A percentile compares a stretch with the other conserved stretches of the same genome.
Conservation (phyloP, 148 eudicot genomes). For the Amaranthus cruentus region DNA sequence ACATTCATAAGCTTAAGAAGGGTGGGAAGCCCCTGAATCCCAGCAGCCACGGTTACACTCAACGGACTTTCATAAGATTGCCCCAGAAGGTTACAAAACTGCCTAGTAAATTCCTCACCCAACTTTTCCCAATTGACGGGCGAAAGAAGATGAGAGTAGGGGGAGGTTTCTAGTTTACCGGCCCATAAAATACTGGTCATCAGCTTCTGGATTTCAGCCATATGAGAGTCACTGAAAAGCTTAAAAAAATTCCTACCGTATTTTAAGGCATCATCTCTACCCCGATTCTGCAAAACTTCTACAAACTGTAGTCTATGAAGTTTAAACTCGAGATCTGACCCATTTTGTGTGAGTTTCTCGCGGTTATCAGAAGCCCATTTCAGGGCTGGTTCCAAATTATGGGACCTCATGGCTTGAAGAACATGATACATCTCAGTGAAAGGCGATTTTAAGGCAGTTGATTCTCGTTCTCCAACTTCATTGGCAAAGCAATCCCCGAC, state of each 20-base stretch:
- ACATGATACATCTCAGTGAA: conserved; percentile 63
- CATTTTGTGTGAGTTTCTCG: conserved; percentile 52
- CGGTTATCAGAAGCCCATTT: conserved; percentile 54
- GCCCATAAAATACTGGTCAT: conserved; percentile 71
- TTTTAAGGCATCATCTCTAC: conserved; percentile 55
- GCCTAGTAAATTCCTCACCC: conserved; percentile 51
- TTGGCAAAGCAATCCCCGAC: conserved; percentile 66
- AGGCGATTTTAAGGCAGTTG: conserved; percentile 40
- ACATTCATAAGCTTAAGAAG: conserved; percentile 85
- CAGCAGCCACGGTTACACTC: conserved; percentile 69
- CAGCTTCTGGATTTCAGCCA: conserved; percentile 62
- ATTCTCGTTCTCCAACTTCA: conserved; percentile 48
- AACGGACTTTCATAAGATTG: conserved; percentile 68
- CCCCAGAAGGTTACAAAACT: conserved; percentile 63
- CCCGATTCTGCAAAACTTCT: conserved; percentile 55
- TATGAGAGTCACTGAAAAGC: conserved; percentile 44
- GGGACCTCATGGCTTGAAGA: conserved; percentile 56
- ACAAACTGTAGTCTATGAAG: conserved; percentile 62
- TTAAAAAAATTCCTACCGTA: conserved; percentile 56
- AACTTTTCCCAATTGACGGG: conserved; percentile 55
- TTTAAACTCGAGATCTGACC: conserved; percentile 69
- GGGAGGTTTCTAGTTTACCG: conserved; percentile 67
- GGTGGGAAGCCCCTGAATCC: conserved; percentile 78
- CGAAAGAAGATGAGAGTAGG: conserved; percentile 59
- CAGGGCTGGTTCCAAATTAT: conserved; percentile 62